phyloP scores from a whole-genome alignment of 805 yeast species.

The Ogataea ramenticola region DNA sequence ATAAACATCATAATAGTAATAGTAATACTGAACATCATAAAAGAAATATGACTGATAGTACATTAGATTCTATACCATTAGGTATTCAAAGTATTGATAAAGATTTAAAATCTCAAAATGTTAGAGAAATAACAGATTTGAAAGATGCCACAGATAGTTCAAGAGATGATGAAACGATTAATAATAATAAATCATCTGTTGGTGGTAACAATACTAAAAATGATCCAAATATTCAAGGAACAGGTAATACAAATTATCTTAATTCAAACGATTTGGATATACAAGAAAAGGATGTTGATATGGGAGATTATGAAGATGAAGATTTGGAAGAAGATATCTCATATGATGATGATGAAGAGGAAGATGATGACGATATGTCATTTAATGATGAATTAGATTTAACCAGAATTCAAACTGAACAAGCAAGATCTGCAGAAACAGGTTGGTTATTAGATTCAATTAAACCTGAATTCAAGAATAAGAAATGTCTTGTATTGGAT shows the following conservation, averaged over 20 bases:
- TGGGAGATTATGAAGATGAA: constrained; percentile 20
- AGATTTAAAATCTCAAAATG: constrained; percentile 10
- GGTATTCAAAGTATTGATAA: neutral
- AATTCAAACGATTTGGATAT: neutral
- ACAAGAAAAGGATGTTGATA: constrained; percentile 4
- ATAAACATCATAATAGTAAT: neutral
- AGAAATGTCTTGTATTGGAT: constrained; percentile 86
- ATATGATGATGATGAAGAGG: constrained; percentile 1
- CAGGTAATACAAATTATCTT: constrained; percentile 10
- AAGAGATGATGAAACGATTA: constrained; percentile 26
- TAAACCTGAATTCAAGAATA: constrained; percentile 40
- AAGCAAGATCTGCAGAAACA: constrained; percentile 49
- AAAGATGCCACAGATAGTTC: constrained; percentile 30
- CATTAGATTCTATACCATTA: constrained; percentile 1
- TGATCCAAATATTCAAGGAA: constrained; percentile 21
- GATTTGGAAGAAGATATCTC: constrained; percentile 1
- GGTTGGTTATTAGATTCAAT: constrained; percentile 61
- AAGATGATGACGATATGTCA: constrained; percentile 12
- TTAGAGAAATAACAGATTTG: constrained; percentile 22
- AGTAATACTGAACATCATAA: neutral
- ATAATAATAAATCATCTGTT: constrained; percentile 1
- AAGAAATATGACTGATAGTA: constrained; percentile 3
- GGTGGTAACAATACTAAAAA: constrained; percentile 21
- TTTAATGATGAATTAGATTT: constrained; percentile 40
- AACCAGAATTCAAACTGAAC: constrained; percentile 64